Base-by-base conservation (phyloP, 106 monocot genomes). In the Agapanthus africanus region DNA sequence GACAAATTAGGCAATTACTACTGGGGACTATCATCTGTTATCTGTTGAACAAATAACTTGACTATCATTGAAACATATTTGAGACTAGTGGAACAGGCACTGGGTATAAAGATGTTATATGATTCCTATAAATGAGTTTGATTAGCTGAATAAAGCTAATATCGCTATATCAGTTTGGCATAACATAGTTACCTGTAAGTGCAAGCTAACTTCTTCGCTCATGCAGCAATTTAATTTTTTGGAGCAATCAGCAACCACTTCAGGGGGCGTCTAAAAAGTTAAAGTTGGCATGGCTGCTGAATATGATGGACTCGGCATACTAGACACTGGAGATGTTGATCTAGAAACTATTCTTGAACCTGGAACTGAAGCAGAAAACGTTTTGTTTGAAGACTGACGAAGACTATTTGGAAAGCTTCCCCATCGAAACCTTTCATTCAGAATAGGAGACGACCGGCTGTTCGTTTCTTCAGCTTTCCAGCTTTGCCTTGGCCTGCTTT, bases 141-240 rank as follows among this genome's bases (percentile, higher is more conserved):
- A 27, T 66, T 40, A 66, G 40, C 13, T 44, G 26, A 66, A 42
- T 44, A 28, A 42, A 26, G 1, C 42, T 7, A 27, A 42, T 44
- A 42, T 28, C 10, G n/a, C n/a, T n/a, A n/a, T n/a, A n/a, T n/a
- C n/a, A n/a, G n/a, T n/a, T n/a, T n/a, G n/a, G n/a, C n/a, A n/a
- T n/a, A n/a, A n/a, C n/a, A n/a, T n/a, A 69, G 4, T 56, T 77
- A 85, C 89, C 82, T 82, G 82, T 54, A 73, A 73, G 46, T 78
- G 70, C 56, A 90, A 73, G 25, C 51, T 77, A 37, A 79, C 56
- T 77, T 81, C 84, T 70, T 75, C 68, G 49, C 59, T 77, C 62
- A 76, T 52, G 59, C 57, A 49, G 39, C 68, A 71, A 79, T 71
- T 70, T 63, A 65, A 34, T 42, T 54, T 81, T 59, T 65, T 77